A percentile compares a stretch with the other conserved stretches of the same genome.
Conservation (phyloP, 2,329 filamentous ascomycete genomes). For the Xylaria sp. region DNA sequence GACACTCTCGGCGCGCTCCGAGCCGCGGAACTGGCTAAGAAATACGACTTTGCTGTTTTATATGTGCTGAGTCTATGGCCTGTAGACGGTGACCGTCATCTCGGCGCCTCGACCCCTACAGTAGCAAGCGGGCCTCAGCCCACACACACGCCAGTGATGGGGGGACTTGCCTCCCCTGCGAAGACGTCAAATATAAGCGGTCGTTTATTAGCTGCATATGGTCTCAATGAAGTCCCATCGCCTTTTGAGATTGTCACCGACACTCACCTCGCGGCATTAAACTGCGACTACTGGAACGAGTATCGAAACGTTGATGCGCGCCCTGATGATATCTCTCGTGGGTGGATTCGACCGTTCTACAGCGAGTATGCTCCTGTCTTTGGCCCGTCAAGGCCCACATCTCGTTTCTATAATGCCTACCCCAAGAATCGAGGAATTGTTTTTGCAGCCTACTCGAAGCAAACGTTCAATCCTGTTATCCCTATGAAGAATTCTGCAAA, state of each 20-base stretch:
- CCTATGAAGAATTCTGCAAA: slow-evolving; percentile 34
- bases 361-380: slow-evolving; percentile 28
- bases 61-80: slow-evolving; percentile 71
- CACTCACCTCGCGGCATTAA: slow-evolving; percentile 36
- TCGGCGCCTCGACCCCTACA: slow-evolving; percentile 31
- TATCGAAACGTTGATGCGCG: slow-evolving; percentile 38
- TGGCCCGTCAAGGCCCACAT: not conserved
- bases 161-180: not conserved
- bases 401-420: not conserved
- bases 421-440: slow-evolving; percentile 39
- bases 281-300: slow-evolving; percentile 39
- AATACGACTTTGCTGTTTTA: slow-evolving; percentile 67
- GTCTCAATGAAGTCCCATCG: slow-evolving; percentile 36
- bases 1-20: slow-evolving; percentile 63
- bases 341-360: slow-evolving; percentile 40
- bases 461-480: slow-evolving; percentile 23
- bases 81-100: slow-evolving; percentile 39
- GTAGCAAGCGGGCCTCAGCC: slow-evolving; percentile 5
- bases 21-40: slow-evolving; percentile 65
- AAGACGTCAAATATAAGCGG: slow-evolving; percentile 30
- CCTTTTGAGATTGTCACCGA: slow-evolving; percentile 41
- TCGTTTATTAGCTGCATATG: slow-evolving; percentile 40
- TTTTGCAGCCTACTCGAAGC: slow-evolving; percentile 41
- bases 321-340: slow-evolving; percentile 37
- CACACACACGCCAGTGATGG: not conserved